Evolutionary conservation across 2,329 filamentous ascomycete species (phyloP), one percentile per base, ranked within the genome.

Genomic region (Talaromyces sp.): DNA sequence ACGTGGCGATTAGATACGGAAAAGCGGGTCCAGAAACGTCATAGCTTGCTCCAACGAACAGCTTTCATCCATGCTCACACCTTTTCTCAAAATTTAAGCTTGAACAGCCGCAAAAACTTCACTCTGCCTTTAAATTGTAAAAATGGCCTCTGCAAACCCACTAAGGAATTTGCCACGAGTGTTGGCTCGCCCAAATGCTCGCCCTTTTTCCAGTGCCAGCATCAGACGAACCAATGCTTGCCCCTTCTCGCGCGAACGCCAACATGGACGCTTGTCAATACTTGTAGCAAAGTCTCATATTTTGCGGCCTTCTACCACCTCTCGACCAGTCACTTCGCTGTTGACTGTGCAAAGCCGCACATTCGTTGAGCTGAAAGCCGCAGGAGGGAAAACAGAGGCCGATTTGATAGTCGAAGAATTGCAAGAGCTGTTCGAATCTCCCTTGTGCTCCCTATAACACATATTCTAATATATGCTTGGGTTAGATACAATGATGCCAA

Each of bases 401-500:
- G 74, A 76, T 58, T 61, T 69, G 5, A 66, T 76, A 14, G 71
- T 76, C 54, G 73, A 75, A 31, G 74, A 76, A 61, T 33, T 76
- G 2, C 72, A 76, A 65, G 74, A 76, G 55, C 66, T 76, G 64
- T 76, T 1, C 23, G 23, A 23, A 23, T 23, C 23, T 23, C 23
- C 23, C 23, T 23, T 23, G 2, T 23, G 23, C 23, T 23, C 23
- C 23, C 23, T 23, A 23, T 23, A 23, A 23, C 23, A 23, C 23
- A 23, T 23, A 23, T 23, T 23, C 23, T 23, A 23, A 23, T 23
- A 23, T 23, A 23, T 23, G 23, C 23, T 1, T 23, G 23, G 36
- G 62, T 60, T 68, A 55, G 77, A 54, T 79, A 80, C 64, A 75
- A 78, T 60, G 75, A 75, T 0, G 78, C 79, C 3, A 75, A 75